Base-by-base conservation (phyloP, 176 grass and related monocot genomes). In the Aegilops bicornis region DNA sequence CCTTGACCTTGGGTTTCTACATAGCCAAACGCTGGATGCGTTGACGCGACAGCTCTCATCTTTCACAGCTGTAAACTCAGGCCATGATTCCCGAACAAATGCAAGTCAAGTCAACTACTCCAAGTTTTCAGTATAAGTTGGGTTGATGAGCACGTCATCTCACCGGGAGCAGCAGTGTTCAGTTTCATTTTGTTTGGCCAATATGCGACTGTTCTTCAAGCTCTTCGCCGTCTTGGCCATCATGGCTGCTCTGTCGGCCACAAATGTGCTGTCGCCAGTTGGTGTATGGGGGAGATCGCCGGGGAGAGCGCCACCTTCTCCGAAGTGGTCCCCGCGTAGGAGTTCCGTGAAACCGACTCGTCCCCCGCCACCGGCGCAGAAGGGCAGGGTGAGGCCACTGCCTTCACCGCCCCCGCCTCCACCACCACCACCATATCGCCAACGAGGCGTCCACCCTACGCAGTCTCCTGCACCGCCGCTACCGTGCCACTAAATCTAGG, bases 91-190 rank as follows among this genome's bases (percentile, higher is more conserved):
- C 10, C 2, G 58, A 2, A 61, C 6, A 60, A 78, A 37, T 39
- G 14, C 11, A n/a, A 24, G 60, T 25, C 54, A 6, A n/a, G 64
- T 69, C 74, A 79, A 62, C 81, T 22, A 52, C 40, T 22, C 19
- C 14, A 61, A 45, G 4, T 71, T 71, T 78, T 83, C 48, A 19
- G 61, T 85, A 76, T 81, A 81, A 76, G 58, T 85, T 25, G 9
- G 52, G 73, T 20, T 54, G 50, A 54, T 20, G 27, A 17, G 2
- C 20, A 10, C 33, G 25, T 39, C 6, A 24, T 40, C 42, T 58
- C 54, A 65, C 1, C 1, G 9, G n/a, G 32, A 24, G 52, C 30
- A 74, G 45, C n/a, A 4, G 39, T 23, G 54, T 58, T 19, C 54
- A 58, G 19, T 58, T 58, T 22, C 54, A 22, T 58, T 58, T 58